phyloP scores from a whole-genome alignment of 2,329 filamentous ascomycete species.

The Trichoderma koningiopsis region DNA sequence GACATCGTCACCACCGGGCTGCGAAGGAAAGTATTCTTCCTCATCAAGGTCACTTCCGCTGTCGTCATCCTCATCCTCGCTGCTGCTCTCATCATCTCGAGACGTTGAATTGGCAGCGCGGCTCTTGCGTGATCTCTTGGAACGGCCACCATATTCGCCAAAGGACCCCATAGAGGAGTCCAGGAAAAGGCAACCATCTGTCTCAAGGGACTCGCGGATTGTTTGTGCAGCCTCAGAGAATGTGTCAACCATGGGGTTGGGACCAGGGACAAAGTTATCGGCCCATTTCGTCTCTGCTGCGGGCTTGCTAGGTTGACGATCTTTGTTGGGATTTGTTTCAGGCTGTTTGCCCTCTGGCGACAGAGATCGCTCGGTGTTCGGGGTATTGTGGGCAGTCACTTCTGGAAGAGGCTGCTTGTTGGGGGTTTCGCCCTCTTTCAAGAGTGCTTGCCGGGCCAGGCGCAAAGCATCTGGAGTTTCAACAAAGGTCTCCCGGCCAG shows the following conservation, averaged over 20 bases:
- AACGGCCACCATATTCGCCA: slow-evolving; percentile 18
- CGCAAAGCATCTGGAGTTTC: slow-evolving; percentile 12
- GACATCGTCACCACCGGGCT: not conserved
- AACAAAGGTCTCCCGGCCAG: slow-evolving; percentile 17
- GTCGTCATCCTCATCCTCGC: slow-evolving; percentile 26
- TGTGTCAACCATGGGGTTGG: slow-evolving; percentile 24
- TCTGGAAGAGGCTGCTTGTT: not conserved
- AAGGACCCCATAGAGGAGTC: slow-evolving; percentile 39
- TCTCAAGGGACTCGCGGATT: slow-evolving; percentile 45
- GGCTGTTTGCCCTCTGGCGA: slow-evolving; percentile 10
- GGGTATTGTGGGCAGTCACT: not conserved
- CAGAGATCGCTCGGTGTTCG: not conserved
- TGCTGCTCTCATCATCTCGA: slow-evolving; percentile 29
- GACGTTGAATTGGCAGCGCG: slow-evolving; percentile 12
- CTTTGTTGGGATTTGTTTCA: slow-evolving; percentile 4
- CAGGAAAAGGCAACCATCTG: slow-evolving; percentile 42
- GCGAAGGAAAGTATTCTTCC: not conserved
- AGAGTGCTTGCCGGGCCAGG: slow-evolving; percentile 14
- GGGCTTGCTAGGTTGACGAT: not conserved
- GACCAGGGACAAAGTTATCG: slow-evolving; percentile 15
- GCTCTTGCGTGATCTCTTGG: not conserved
- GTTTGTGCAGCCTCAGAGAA: slow-evolving; percentile 45
- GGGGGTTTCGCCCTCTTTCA: not conserved
- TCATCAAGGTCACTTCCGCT: not conserved
- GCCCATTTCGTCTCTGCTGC: slow-evolving; percentile 22